Conservation (phyloP, 1,284 basidiomycete species). For the Coriolopsis trogii region DNA sequence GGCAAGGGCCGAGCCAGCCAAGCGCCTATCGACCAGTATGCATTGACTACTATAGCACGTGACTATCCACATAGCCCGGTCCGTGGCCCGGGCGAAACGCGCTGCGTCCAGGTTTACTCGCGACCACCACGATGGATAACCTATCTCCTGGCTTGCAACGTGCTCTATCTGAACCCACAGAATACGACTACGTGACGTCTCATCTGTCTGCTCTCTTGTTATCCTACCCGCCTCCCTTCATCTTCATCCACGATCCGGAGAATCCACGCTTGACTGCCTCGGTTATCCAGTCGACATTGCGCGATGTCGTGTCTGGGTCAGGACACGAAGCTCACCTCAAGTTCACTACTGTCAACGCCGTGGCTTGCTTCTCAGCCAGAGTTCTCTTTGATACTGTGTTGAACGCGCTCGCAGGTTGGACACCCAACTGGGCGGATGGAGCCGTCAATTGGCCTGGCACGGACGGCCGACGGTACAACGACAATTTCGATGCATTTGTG, state of each 20-base stretch:
- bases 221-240: conserved; percentile 62
- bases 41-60: too few species aligned
- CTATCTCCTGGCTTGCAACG: conserved; percentile 6
- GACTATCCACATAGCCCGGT: too few species aligned
- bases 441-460: conserved; percentile 55
- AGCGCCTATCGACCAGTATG: neutral
- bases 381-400: conserved; percentile 72
- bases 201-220: conserved; percentile 54
- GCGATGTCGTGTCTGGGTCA: conserved; percentile 20
- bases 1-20: neutral
- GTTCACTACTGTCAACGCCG: conserved; percentile 57
- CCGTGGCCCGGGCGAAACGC: neutral
- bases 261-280: conserved; percentile 48
- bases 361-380: conserved; percentile 68
- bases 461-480: conserved; percentile 48
- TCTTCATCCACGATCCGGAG: conserved; percentile 70
- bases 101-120: neutral
- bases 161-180: conserved; percentile 27
- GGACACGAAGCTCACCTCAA: conserved; percentile 16
- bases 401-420: conserved; percentile 59
- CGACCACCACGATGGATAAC: conserved; percentile 4
- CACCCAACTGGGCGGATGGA: conserved; percentile 58
- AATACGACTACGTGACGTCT: conserved; percentile 34
- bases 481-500: conserved; percentile 69
- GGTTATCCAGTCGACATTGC: conserved; percentile 45